Evolutionary conservation across 2,329 filamentous ascomycete species (phyloP).

Genomic region (Colletotrichum coccodes): DNA sequence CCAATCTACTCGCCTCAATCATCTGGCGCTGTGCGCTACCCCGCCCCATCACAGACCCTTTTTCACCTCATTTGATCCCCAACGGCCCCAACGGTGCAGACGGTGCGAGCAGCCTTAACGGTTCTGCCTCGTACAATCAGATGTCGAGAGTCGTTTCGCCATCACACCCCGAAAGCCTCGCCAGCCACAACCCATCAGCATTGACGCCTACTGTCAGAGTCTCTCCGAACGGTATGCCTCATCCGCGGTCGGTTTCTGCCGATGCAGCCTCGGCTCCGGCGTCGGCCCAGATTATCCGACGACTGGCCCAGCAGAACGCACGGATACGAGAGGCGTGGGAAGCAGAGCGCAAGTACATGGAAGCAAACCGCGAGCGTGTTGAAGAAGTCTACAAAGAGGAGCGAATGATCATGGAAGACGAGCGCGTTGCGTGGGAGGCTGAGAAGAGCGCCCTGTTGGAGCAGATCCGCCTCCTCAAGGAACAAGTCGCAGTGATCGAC

Average conservation of each 20-base stretch:
- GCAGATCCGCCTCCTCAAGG: slow-evolving; percentile 53
- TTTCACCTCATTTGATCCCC: slow-evolving; percentile 36
- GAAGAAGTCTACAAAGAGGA: slow-evolving; percentile 68
- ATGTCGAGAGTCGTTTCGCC: slow-evolving; percentile 32
- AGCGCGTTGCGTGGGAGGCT: slow-evolving; percentile 56
- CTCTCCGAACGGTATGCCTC: slow-evolving; percentile 40
- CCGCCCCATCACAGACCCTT: slow-evolving; percentile 36
- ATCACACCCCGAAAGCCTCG: slow-evolving; percentile 2
- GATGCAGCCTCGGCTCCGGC: slow-evolving; percentile 38
- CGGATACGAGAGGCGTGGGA: slow-evolving; percentile 61
- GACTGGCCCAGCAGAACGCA: slow-evolving; percentile 53
- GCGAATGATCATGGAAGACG: slow-evolving; percentile 62
- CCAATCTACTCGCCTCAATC: slow-evolving; percentile 37
- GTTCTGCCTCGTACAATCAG: slow-evolving; percentile 15
- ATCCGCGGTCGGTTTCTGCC: slow-evolving; percentile 42
- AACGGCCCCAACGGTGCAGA: slow-evolving; percentile 14
- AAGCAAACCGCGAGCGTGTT: slow-evolving; percentile 62
- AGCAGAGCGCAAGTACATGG: slow-evolving; percentile 62
- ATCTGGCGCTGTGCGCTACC: slow-evolving; percentile 34
- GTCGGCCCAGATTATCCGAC: slow-evolving; percentile 49
- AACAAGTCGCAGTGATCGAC: slow-evolving; percentile 48
- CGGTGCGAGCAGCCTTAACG: slow-evolving; percentile 4
- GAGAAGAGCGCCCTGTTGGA: slow-evolving; percentile 54
- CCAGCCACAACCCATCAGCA: slow-evolving; percentile 10
- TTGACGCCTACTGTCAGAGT: slow-evolving; percentile 33